phyloP scores from a whole-genome alignment of 2,329 filamentous ascomycete species.

The Cytospora chrysosperma region DNA sequence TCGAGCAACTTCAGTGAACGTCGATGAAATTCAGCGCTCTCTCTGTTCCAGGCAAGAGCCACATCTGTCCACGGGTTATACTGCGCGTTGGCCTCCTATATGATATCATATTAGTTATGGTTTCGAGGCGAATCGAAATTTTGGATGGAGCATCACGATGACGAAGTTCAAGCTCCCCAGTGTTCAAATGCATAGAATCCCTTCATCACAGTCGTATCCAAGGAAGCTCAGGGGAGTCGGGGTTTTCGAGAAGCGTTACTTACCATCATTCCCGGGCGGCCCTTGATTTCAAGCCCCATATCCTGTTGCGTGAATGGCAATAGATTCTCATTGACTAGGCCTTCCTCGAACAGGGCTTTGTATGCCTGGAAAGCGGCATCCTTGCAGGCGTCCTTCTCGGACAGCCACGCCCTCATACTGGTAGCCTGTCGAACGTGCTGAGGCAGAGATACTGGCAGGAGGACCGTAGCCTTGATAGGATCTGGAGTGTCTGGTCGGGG shows the following conservation, averaged over 20 bases:
- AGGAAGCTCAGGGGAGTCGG: background rate
- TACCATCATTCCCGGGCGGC: constrained; percentile 35
- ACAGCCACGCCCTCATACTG: constrained; percentile 61
- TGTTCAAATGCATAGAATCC: background rate
- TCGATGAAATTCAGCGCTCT: constrained; percentile 30
- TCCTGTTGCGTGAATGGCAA: constrained; percentile 58
- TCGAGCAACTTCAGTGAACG: constrained; percentile 38
- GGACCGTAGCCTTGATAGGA: constrained; percentile 57
- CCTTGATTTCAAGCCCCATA: constrained; percentile 38
- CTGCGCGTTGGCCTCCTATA: constrained; percentile 34
- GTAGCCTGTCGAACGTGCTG: constrained; percentile 53
- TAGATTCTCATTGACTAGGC: constrained; percentile 74
- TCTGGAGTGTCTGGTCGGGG: constrained; percentile 22
- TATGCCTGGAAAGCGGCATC: constrained; percentile 86
- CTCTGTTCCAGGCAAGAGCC: constrained; percentile 42
- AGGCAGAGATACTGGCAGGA: constrained; percentile 71
- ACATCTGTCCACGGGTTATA: constrained; percentile 49
- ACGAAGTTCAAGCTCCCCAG: background rate
- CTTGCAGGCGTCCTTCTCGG: constrained; percentile 69
- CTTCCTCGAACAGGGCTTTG: constrained; percentile 63
- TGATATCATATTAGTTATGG: background rate
- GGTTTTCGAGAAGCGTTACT: background rate
- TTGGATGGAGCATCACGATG: background rate
- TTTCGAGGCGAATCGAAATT: background rate
- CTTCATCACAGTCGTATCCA: background rate